These are phyloP conservation scores for Plectranthus barbatus DNA, from an alignment of 257 asterid genomes.

Conservation along the genomic window DNA sequence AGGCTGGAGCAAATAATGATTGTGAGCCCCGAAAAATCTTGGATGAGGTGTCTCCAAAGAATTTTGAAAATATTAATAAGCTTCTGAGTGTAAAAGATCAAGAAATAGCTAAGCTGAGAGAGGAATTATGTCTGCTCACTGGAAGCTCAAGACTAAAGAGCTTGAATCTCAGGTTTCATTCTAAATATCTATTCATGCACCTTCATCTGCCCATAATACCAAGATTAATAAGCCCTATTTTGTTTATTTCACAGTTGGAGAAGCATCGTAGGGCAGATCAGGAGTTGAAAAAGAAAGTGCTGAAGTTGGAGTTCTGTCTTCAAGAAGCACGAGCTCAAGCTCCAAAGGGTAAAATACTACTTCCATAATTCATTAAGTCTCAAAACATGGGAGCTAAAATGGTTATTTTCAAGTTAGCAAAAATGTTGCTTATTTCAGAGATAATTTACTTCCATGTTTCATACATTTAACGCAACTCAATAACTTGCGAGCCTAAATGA, in stretches of 20 bases:
- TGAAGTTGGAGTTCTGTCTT: slow-evolving; percentile 81
- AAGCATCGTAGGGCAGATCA: slow-evolving; percentile 87
- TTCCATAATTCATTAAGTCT: neutral
- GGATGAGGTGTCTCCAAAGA: slow-evolving; percentile 73
- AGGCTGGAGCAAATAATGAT: slow-evolving; percentile 49
- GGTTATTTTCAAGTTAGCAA: neutral
- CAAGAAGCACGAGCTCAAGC: slow-evolving; percentile 89
- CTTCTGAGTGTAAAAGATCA: slow-evolving; percentile 61
- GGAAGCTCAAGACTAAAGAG: slow-evolving; percentile 77
- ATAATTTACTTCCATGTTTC: no score
- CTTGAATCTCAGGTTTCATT: slow-evolving; percentile 69
- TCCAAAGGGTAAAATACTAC: slow-evolving; percentile 58
- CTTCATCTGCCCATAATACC: neutral
- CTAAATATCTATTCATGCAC: neutral
- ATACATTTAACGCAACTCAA: no score
- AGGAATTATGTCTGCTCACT: slow-evolving; percentile 82
- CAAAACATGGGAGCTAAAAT: neutral
- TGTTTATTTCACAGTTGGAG: slow-evolving; percentile 44
- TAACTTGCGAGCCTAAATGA: neutral
- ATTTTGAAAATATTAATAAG: slow-evolving; percentile 49
- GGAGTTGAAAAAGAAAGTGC: slow-evolving; percentile 77
- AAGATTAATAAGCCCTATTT: neutral
- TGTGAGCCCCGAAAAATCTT: no score
- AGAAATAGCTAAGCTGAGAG: slow-evolving; percentile 65
- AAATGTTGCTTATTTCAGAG: no score